These are phyloP conservation scores for Paramyrothecium sp. DNA, from an alignment of 2,329 filamentous ascomycete genomes.

Conservation along the genomic window DNA sequence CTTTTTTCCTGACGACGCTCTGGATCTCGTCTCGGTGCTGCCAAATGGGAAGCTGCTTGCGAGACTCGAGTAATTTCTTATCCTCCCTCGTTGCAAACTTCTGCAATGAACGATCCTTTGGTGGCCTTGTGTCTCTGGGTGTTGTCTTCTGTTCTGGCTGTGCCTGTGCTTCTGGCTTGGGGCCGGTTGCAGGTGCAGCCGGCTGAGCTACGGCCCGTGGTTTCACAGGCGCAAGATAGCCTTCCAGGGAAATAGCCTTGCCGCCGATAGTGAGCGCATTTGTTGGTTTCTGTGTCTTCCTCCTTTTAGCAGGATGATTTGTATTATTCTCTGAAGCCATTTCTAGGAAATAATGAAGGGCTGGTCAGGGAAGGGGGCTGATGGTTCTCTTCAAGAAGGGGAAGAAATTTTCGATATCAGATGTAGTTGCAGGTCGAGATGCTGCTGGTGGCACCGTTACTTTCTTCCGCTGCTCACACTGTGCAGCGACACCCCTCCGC, in stretches of 20 bases:
- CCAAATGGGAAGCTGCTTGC: slow-evolving; percentile 80
- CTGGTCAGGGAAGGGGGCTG: background rate
- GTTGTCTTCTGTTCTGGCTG: slow-evolving; percentile 2
- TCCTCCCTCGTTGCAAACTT: slow-evolving; percentile 23
- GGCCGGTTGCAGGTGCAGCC: slow-evolving; percentile 3
- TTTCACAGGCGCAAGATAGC: slow-evolving; percentile 41
- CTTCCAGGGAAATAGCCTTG: slow-evolving; percentile 47
- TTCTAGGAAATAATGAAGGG: background rate
- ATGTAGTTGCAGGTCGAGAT: too few species aligned
- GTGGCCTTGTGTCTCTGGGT: slow-evolving; percentile 1
- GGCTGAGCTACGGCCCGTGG: slow-evolving; percentile 2
- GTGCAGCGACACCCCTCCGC: too few species aligned
- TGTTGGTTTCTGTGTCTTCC: slow-evolving; percentile 27
- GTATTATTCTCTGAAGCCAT: slow-evolving; percentile 23
- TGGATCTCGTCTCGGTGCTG: slow-evolving; percentile 69
- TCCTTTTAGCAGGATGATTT: slow-evolving; percentile 32
- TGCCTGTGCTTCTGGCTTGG: slow-evolving; percentile 1
- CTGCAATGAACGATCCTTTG: background rate
- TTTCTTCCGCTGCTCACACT: too few species aligned
- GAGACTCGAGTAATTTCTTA: slow-evolving; percentile 37
- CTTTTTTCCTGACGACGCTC: slow-evolving; percentile 47
- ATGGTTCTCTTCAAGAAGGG: background rate
- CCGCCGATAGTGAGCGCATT: slow-evolving; percentile 45
- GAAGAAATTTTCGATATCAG: too few species aligned
- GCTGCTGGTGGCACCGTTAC: too few species aligned